These are phyloP conservation scores for Mrakia blollopis DNA, from an alignment of 768 basidiomycete species.

Conservation along the genomic window DNA sequence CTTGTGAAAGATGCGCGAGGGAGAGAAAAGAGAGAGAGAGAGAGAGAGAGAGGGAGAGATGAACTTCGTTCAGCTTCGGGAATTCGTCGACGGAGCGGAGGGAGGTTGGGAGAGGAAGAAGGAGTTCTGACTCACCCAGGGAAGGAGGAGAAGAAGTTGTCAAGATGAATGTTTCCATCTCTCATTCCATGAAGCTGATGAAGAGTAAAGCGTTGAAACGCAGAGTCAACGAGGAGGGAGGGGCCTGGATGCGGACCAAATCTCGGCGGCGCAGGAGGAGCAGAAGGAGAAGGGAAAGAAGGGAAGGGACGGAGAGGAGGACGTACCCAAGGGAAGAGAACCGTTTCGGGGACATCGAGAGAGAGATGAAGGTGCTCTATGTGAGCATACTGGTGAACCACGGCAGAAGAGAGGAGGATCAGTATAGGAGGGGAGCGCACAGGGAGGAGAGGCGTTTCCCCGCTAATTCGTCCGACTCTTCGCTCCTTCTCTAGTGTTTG, in stretches of 20 bases:
- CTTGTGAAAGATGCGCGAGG: neutral
- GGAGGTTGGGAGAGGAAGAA: too few species aligned
- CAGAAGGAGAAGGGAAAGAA: conserved; percentile 35
- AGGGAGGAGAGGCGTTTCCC: neutral
- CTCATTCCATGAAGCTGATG: conserved; percentile 30
- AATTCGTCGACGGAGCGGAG: neutral
- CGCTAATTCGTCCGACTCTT: neutral
- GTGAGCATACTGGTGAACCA: conserved; percentile 15
- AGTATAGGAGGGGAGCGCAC: neutral
- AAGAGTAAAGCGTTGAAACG: neutral
- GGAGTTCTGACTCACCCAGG: conserved; percentile 11
- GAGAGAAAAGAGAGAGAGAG: neutral
- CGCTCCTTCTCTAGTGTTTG: neutral
- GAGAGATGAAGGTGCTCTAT: conserved; percentile 26
- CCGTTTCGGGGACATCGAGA: conserved; percentile 66
- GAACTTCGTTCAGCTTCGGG: neutral
- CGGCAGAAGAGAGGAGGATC: neutral
- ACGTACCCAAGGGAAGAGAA: conserved; percentile 84
- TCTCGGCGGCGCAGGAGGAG: conserved; percentile 33
- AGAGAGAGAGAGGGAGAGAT: neutral
- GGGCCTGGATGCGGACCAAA: conserved; percentile 44
- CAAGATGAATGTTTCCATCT: conserved; percentile 26
- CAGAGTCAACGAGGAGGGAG: neutral
- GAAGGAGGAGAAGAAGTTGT: conserved; percentile 26
- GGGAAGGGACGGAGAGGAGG: conserved; percentile 42